Evolutionary conservation across 1,139 yeast species (phyloP), one percentile per base, ranked within the genome.

Genomic region (Sugiyamaella neomexicana): DNA sequence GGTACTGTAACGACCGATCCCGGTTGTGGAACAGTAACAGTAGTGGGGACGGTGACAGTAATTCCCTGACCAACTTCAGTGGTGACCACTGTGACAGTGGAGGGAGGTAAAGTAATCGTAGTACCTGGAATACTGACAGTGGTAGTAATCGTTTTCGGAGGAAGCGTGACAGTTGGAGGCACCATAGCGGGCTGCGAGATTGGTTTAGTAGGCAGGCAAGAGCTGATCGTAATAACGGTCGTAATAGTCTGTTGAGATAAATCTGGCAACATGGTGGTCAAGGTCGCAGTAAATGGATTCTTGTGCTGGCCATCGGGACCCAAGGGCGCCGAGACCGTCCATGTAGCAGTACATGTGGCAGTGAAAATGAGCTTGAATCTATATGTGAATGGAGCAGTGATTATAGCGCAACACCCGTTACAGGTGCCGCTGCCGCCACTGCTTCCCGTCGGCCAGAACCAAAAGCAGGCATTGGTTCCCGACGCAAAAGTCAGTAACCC

Each of bases 281-380:
- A 56, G 39, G 68, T 63, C 6, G 68, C 66, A 31, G 62, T 59
- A 50, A 64, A 65, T 8, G 67, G 64, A 40, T 59, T 62, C 39
- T 60, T 44, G 34, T 62, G 60, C 34, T 54, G 52, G 10, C 67
- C 67, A 39, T 46, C 48, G 4, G 53, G 54, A 15, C 56, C 58
- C 38, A 53, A 55, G 31, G 68, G 68, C 17, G 68, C 67, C n/a
- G 60, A 53, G 15, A 65, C 64, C 29, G 63, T 62, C 68, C 68
- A 65, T 5, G 60, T 60, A 29, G 66, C 66, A n/a, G 55, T 43
- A 17, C 51, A 46, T 3, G 52, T 47, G 17, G 41, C 50, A 15
- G 53, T 53, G 51, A 58, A 55, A 48, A 63, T 50, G 10, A 58
- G 48, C 44, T 60, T 58, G 38, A 58, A 55, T 32, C 54, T 61